These are phyloP conservation scores for Avena atlantica DNA, from an alignment of 176 grass and related monocot species.

Conservation along the genomic window DNA sequence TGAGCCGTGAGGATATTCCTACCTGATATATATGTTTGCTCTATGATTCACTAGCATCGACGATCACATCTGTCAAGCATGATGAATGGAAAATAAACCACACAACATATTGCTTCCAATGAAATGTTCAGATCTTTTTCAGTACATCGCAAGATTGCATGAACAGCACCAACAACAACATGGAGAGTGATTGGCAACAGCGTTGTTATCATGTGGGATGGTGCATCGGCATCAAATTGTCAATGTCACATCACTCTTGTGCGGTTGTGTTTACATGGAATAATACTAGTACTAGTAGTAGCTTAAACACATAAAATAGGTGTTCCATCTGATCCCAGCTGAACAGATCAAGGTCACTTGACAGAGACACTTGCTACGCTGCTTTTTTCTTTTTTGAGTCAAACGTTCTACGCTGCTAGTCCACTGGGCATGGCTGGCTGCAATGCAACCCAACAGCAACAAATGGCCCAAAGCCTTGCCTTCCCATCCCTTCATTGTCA, in stretches of 20 bases:
- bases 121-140: background rate
- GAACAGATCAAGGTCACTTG: background rate
- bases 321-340: background rate
- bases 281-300: background rate
- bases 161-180: background rate
- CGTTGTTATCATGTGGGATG: conserved; percentile 9
- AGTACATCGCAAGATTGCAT: background rate
- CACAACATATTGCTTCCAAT: background rate
- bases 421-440: background rate
- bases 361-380: background rate
- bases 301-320: background rate
- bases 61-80: background rate
- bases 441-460: background rate
- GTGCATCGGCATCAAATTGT: conserved; percentile 19
- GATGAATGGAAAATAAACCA: background rate
- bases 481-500: background rate
- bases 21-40: background rate
- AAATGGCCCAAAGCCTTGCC: background rate
- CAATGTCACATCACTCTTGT: conserved; percentile 8
- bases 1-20: background rate
- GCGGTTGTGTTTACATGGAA: background rate
- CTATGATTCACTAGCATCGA: background rate
- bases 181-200: background rate
- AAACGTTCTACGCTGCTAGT: background rate
- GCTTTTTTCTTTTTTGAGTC: too few species aligned